phyloP scores from a whole-genome alignment of 345 rosid genomes.

The Aquilaria yunnanensis region DNA sequence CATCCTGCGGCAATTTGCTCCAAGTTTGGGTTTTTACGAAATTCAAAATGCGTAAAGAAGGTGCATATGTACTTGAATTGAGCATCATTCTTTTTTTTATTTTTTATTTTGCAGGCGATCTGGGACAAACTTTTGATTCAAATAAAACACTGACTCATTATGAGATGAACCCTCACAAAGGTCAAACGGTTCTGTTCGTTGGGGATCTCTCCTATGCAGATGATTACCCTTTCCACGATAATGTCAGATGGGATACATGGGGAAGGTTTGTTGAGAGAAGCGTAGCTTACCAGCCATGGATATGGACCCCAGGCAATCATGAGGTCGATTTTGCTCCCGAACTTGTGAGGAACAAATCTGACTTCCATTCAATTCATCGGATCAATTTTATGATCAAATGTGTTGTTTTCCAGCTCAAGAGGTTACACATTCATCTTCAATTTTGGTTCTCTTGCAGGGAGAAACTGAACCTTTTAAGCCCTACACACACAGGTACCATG shows the following conservation, averaged over 20 bases:
- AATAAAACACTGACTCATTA: constrained; percentile 76
- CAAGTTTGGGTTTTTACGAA: not conserved
- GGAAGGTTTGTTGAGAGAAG: constrained; percentile 85
- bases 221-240: constrained; percentile 56
- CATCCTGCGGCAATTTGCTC: not conserved
- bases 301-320: constrained; percentile 90
- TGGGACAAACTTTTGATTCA: constrained; percentile 90
- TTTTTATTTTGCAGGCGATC: constrained; percentile 58
- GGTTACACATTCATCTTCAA: not conserved
- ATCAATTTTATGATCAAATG: too few species aligned
- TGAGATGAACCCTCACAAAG: constrained; percentile 57
- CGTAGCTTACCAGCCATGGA: constrained; percentile 93
- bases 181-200: constrained; percentile 58
- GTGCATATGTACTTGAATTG: not conserved
- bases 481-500: constrained; percentile 54
- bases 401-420: too few species aligned
- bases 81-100: not conserved
- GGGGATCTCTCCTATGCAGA: constrained; percentile 96
- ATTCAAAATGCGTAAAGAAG: not conserved
- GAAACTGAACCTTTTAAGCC: constrained; percentile 85
- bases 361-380: too few species aligned
- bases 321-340: constrained; percentile 79
- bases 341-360: constrained; percentile 31
- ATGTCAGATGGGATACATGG: constrained; percentile 87
- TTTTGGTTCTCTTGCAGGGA: constrained; percentile 43